Evolutionary conservation across 192 early-diverging fungal species (phyloP).

Genomic region (Podila epicladia): DNA sequence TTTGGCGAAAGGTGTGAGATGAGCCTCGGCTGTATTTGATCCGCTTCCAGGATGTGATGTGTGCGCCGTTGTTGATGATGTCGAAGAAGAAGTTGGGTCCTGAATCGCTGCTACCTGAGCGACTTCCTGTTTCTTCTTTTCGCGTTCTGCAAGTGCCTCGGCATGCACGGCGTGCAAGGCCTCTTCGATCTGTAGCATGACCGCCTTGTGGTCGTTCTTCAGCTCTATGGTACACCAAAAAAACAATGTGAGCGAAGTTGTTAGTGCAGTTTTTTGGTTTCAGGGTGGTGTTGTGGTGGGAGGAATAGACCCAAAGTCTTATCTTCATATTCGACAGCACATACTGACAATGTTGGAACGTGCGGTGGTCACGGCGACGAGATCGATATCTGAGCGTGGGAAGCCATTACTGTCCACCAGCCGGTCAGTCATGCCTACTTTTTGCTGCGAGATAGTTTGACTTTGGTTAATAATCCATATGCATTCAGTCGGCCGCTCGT

Average conservation of each 20-base stretch:
- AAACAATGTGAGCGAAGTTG: background rate
- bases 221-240: slow-evolving; percentile 23
- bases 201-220: slow-evolving; percentile 60
- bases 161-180: slow-evolving; percentile 58
- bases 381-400: slow-evolving; percentile 63
- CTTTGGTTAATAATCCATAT: background rate
- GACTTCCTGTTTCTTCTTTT: slow-evolving; percentile 10
- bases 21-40: background rate
- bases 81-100: background rate
- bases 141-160: slow-evolving; percentile 33
- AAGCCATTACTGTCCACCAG: slow-evolving; percentile 59
- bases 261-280: background rate
- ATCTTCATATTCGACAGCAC: background rate
- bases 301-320: too few species aligned
- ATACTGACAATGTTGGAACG: slow-evolving; percentile 49
- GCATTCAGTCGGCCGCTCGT: background rate
- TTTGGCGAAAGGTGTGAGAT: slow-evolving; percentile 55
- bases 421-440: slow-evolving; percentile 58
- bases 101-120: background rate
- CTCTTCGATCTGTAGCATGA: slow-evolving; percentile 63
- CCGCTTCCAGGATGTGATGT: background rate
- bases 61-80: slow-evolving; percentile 1
- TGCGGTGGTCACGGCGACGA: slow-evolving; percentile 56
- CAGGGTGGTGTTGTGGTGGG: too few species aligned
- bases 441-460: slow-evolving; percentile 34